These are phyloP conservation scores for Endogone sp. DNA, from an alignment of 192 early-diverging fungal genomes.

Conservation along the genomic window DNA sequence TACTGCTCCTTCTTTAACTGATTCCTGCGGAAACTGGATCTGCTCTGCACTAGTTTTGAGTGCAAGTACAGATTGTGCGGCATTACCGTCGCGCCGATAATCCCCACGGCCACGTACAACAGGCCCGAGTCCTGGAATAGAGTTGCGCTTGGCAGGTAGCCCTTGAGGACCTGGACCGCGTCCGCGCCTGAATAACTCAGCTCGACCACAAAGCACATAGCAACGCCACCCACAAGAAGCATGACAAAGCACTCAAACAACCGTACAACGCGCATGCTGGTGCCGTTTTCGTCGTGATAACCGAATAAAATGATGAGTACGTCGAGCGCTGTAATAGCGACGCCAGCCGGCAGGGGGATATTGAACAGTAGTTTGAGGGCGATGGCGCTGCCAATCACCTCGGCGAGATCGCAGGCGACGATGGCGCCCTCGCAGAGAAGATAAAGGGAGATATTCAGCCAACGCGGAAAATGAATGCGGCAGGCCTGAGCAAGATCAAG, in stretches of 20 bases:
- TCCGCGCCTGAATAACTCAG: conserved; percentile 55
- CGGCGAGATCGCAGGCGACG: conserved; percentile 79
- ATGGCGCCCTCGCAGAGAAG: conserved; percentile 73
- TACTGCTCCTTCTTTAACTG: background rate
- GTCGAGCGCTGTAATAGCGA: conserved; percentile 71
- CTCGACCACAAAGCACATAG: conserved; percentile 62
- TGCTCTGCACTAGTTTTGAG: conserved; percentile 66
- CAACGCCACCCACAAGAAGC: conserved; percentile 57
- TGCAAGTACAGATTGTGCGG: conserved; percentile 86
- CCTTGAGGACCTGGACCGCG: conserved; percentile 55
- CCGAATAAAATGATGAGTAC: conserved; percentile 64
- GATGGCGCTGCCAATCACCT: conserved; percentile 82
- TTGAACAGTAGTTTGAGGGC: conserved; percentile 73
- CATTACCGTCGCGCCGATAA: conserved; percentile 86
- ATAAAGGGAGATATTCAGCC: conserved; percentile 63
- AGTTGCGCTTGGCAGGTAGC: conserved; percentile 53
- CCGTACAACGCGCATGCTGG: conserved; percentile 39
- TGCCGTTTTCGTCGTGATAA: conserved; percentile 42
- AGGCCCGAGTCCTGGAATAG: conserved; percentile 53
- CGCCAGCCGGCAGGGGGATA: conserved; percentile 65
- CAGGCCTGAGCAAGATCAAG: conserved; percentile 72
- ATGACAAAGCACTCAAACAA: conserved; percentile 69
- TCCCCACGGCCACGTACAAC: conserved; percentile 73
- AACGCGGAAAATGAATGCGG: conserved; percentile 49
- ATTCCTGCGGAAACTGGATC: conserved; percentile 19